Base-by-base conservation (phyloP, 257 asterid species). In the Craterostigma plantagineum region DNA sequence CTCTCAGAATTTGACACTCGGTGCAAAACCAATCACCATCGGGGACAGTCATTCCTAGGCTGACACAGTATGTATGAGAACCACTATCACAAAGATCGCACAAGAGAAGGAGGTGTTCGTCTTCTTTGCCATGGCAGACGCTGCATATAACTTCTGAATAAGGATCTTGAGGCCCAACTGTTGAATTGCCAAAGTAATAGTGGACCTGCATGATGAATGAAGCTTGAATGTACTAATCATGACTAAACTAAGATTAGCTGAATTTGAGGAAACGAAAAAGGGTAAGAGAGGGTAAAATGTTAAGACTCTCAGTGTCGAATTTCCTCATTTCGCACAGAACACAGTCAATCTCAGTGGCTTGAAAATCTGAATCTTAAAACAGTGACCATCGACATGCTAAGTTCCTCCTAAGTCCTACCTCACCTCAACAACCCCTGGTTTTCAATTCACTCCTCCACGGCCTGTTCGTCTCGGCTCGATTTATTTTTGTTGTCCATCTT, bases 21-120 rank as follows among this genome's bases (percentile, higher is more conserved):
- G 48, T 62, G 62, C 93, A 79, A 70, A 67, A 79, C 93, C 93
- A 79, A 56, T 79, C 93, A 44, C 79, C 90, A 47, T 76, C 93
- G 0, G 93, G 93, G 64, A 76, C 70, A 37, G 72, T 64, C 14
- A 47, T 55, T 43, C 81, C 84, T 10, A 76, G 76, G 52, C 85
- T 81, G 64, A 68, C 73, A 35, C 91, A 79, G 45, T 70, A 68
- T 33, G 84, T 76, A 67, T 76, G 93, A 59, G 73, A 54, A 43
- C 77, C 74, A 53, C 65, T 56, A 53, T 79, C 93, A 34, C 93
- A 79, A 44, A 79, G 84, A 54, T 79, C 93, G 43, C 93, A 79
- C 53, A 79, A 49, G 45, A 79, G 77, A 38, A 79, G 63, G 49
- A 70, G 61, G 63, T 58, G 46, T 17, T 79, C 91, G 54, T 79